These are phyloP conservation scores for Fusarium armeniacum DNA, from an alignment of 2,329 filamentous ascomycete species.

Conservation along the genomic window DNA sequence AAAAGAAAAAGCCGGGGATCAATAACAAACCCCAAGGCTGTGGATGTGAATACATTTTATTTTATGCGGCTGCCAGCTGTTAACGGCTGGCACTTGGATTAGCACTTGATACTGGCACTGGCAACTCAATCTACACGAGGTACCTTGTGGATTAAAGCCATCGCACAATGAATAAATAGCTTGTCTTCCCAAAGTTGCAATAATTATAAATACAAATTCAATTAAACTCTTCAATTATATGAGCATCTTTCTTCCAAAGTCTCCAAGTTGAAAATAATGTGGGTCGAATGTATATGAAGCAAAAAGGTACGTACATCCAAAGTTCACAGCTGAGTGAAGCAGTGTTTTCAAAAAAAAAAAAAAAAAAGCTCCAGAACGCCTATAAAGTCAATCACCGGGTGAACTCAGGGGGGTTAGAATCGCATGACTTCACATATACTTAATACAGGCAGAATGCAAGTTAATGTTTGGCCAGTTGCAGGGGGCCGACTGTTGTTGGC, in stretches of 20 bases:
- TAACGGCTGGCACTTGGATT: neutral
- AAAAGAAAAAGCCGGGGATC: neutral
- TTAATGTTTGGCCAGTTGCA: slow-evolving; percentile 10
- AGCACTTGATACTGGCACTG: neutral
- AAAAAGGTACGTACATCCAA: slow-evolving; percentile 2
- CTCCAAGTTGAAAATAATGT: neutral
- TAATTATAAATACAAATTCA: too few relatives aligned
- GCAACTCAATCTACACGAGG: too few relatives aligned
- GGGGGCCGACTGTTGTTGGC: slow-evolving; percentile 22
- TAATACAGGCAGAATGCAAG: neutral
- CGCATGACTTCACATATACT: neutral
- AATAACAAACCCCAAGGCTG: slow-evolving; percentile 2
- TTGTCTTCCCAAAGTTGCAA: neutral
- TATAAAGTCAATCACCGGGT: neutral
- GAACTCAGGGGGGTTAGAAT: neutral
- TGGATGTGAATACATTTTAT: neutral
- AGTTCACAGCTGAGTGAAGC: neutral
- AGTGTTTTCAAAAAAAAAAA: neutral
- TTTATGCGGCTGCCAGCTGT: slow-evolving; percentile 6
- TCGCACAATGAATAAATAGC: neutral
- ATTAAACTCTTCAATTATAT: too few relatives aligned
- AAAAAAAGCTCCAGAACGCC: neutral
- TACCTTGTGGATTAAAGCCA: neutral
- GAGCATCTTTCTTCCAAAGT: too few relatives aligned
- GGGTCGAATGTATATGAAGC: neutral